Percentiles rank a stretch among this genome's conserved stretches.
These are phyloP conservation scores for Lagenidium sp. DNA, from an alignment of 352 stramenopile genomes.

Conservation along the genomic window DNA sequence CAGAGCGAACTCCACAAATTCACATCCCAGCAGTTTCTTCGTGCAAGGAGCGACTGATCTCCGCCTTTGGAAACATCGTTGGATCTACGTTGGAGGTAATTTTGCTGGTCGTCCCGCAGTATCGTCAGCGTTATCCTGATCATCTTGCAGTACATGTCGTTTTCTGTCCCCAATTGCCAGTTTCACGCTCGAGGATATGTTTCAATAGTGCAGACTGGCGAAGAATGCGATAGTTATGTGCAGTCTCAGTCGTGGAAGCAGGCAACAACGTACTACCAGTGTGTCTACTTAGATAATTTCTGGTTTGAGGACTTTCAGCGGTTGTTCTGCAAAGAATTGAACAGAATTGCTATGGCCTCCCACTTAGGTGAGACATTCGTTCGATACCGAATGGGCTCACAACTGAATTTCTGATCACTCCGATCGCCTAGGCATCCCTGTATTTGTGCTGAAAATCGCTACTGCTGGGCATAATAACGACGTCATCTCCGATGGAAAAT, in stretches of 20 bases:
- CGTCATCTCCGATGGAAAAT: constrained; percentile 15
- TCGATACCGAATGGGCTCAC: background rate
- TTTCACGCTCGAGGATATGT: constrained; percentile 49
- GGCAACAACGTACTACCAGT: constrained; percentile 65
- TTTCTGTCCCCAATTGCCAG: background rate
- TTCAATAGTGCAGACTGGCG: constrained; percentile 29
- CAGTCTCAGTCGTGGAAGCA: constrained; percentile 31
- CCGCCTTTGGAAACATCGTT: constrained; percentile 11
- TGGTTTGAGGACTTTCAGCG: constrained; percentile 53
- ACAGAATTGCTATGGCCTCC: constrained; percentile 15
- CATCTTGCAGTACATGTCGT: constrained; percentile 10
- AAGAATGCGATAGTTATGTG: constrained; percentile 16
- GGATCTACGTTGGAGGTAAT: constrained; percentile 6
- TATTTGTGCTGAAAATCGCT: constrained; percentile 65
- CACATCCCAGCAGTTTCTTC: background rate
- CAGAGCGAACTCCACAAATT: background rate
- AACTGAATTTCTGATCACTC: background rate
- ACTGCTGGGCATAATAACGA: constrained; percentile 23
- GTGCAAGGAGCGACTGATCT: constrained; percentile 6
- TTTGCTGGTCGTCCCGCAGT: background rate
- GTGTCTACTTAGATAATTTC: constrained; percentile 47
- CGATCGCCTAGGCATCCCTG: constrained; percentile 37
- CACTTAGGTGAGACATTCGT: constrained; percentile 19
- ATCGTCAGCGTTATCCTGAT: background rate
- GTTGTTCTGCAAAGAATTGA: constrained; percentile 36